A percentile compares a stretch with the other conserved stretches of the same genome.
Evolutionary conservation across 768 basidiomycete species (phyloP).

Genomic region (Boletus barrowsii): DNA sequence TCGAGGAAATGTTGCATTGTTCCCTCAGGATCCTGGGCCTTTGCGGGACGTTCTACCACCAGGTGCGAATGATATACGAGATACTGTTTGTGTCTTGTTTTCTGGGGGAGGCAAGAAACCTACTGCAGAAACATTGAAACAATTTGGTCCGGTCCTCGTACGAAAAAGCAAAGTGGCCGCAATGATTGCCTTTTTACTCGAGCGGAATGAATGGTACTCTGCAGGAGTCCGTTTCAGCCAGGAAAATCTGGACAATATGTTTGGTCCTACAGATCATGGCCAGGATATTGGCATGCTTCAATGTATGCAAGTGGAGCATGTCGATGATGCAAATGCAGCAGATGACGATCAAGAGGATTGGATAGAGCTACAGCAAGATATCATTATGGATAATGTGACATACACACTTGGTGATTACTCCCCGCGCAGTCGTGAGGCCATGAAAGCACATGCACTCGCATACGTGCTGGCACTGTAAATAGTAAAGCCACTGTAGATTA

Average conservation of each 20-base stretch:
- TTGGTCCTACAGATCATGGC: not conserved
- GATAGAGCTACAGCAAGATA: not conserved
- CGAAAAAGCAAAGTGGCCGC: too few species aligned
- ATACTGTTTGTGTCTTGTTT: not conserved
- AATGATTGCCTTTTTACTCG: not conserved
- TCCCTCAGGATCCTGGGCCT: too few species aligned
- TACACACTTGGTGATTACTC: not conserved
- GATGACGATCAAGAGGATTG: too few species aligned
- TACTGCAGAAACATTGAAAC: not conserved
- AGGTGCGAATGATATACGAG: not conserved
- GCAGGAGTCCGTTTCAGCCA: not conserved
- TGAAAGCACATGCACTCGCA: not conserved
- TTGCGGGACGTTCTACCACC: not conserved
- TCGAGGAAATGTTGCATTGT: too few species aligned
- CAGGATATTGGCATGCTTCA: not conserved
- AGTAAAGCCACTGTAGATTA: too few species aligned
- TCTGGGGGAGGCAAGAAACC: fast-evolving
- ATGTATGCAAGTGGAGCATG: not conserved
- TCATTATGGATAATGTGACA: not conserved
- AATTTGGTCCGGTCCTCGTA: too few species aligned
- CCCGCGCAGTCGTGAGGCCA: not conserved
- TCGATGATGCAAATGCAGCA: not conserved
- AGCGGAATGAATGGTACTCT: not conserved
- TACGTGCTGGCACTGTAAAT: too few species aligned
- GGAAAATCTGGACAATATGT: not conserved